Base-by-base conservation (phyloP, 2,329 filamentous ascomycete species). In the Neofusicoccum sp. region DNA sequence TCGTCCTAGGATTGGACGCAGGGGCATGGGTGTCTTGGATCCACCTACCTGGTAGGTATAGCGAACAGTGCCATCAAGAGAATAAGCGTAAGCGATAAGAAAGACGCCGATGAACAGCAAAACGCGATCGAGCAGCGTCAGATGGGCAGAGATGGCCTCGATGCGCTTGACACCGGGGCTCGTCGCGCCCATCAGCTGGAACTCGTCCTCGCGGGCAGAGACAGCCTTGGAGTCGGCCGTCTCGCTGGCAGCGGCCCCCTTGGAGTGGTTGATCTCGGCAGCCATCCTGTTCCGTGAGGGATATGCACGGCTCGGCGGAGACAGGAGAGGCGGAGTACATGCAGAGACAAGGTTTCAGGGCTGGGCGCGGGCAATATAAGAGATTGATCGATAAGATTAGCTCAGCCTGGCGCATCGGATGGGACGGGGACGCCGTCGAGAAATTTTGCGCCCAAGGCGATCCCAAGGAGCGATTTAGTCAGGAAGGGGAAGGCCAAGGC, bases 81-180 rank as follows among this genome's bases (percentile, higher is more conserved):
- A 84, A 71, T 89, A 90, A 37, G 82, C 84, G 71, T 88, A 90
- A 9, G 86, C 83, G 60, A 89, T 76, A 36, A 89, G 71, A 71
- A 89, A 89, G 66, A 89, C 78, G 29, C 85, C 80, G 8, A 83
- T 69, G 73, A 89, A 89, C 71, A 90, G 81, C 65, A 80, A 78
- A 64, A 85, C 66, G 34, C 85, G 84, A 70, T 89, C 85, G 12
- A 67, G 64, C 3, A 74, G 65, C 16, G 82, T 85, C 41, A 88
- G 80, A 65, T 84, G 80, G 7, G 79, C 74, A 6, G 82, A 76
- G 50, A 89, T 77, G 34, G 82, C 83, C 72, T 88, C 84, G 65
- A 88, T 83, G 9, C 86, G 83, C n/a, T 72, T 75, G 6, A 89
- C 85, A 71, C 87, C 87, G 4, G 84, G 78, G 14, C 76, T 79